Conservation (phyloP, 2,329 filamentous ascomycete genomes). For the Podosphaera aphanis region DNA sequence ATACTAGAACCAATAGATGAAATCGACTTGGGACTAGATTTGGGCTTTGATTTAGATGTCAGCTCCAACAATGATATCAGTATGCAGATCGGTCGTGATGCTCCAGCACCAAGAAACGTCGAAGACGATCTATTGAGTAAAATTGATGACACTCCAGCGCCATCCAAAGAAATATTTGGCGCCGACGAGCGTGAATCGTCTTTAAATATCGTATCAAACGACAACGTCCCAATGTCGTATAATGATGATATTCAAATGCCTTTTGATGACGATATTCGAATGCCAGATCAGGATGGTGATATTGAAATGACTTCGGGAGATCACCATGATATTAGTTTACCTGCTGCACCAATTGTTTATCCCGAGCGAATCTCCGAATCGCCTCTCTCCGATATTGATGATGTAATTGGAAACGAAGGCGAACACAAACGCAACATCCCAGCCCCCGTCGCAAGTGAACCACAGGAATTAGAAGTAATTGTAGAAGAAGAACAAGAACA, state of each 20-base stretch:
- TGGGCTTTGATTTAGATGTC: slow-evolving; percentile 34
- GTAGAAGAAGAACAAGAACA: slow-evolving; percentile 18
- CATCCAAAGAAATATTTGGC: slow-evolving; percentile 27
- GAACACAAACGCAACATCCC: slow-evolving; percentile 28
- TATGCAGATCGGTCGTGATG: slow-evolving; percentile 80
- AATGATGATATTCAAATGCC: slow-evolving; percentile 4
- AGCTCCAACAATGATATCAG: slow-evolving; percentile 28
- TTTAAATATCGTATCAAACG: slow-evolving; percentile 27
- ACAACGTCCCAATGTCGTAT: neutral
- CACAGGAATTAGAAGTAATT: slow-evolving; percentile 30
- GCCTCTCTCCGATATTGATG: slow-evolving; percentile 45
- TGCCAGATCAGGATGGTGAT: slow-evolving; percentile 39
- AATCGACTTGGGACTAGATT: slow-evolving; percentile 49
- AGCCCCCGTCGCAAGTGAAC: slow-evolving; percentile 17
- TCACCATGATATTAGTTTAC: slow-evolving; percentile 29
- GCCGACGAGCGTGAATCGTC: slow-evolving; percentile 28
- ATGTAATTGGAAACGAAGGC: slow-evolving; percentile 33
- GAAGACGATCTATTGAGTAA: slow-evolving; percentile 48
- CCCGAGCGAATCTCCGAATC: slow-evolving; percentile 45
- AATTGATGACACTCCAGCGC: slow-evolving; percentile 30
- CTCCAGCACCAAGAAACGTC: slow-evolving; percentile 38
- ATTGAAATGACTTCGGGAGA: slow-evolving; percentile 38
- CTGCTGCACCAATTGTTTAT: slow-evolving; percentile 23
- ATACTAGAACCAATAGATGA: slow-evolving; percentile 33
- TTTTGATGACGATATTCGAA: slow-evolving; percentile 27